Base-by-base conservation (phyloP, 2,329 filamentous ascomycete genomes). In the Colletotrichum kahawae region DNA sequence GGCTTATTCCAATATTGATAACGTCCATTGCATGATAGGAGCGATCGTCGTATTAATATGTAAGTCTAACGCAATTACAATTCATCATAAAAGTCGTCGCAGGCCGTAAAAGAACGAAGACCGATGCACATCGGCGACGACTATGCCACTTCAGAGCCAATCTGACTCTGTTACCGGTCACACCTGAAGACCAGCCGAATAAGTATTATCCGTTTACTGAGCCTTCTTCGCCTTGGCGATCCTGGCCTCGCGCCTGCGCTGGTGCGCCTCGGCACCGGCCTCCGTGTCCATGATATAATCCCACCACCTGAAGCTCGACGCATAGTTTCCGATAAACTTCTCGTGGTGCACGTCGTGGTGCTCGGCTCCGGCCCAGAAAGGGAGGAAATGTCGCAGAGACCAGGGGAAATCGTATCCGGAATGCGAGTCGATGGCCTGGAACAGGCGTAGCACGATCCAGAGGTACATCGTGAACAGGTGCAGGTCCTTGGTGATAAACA, bases 261-360 rank as follows among this genome's bases (percentile, higher is more conserved):
- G 95, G 80, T 94, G 91, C 48, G 96, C 95, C 85, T 97, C 96
- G 34, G 95, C 92, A 68, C 95, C 95, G 78, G 95, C 95, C 90
- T 99, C 96, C 76, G 97, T 99, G 85, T 98, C 96, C 79, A 98
- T 90, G 79, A 93, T 84, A 84, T 94, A 98, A 88, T 99, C 97
- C 97, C 97, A 99, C 97, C 97, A 99, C 85, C 96, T 92, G 92
- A 99, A 99, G 89, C 95, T 98, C 82, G 95, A 98, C 64, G 96
- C 90, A 84, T 98, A 99, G 89, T 99, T 99, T 80, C 97, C 97
- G 78, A 99, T 95, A 87, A 99, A 99, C 83, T 95, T 95, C 89
- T 99, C 97, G 87, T 99, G 97, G 87, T 99, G 97, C 59, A 95
- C 89, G 82, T 99, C 97, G 88, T 99, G 97, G 88, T 98, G 96